Base-by-base conservation (phyloP, 2,329 filamentous ascomycete species). In the Monosporascus sp. region DNA sequence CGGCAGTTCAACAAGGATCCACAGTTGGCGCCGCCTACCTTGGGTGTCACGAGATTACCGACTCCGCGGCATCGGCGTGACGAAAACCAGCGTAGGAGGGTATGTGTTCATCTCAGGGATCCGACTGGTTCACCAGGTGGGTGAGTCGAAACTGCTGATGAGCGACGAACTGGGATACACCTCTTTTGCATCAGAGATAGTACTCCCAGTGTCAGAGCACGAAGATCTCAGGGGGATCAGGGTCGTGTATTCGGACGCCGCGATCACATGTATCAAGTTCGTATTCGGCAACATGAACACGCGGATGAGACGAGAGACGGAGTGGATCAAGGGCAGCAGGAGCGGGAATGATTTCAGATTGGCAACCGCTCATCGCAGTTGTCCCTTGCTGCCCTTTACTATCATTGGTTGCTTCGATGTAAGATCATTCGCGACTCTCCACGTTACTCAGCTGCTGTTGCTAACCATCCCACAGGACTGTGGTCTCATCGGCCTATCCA, bases 361-460 rank as follows among this genome's bases (percentile, higher is more conserved):
- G 14, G 35, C 38, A 24, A 17, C 31, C 37, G 22, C 31, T 38
- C 14, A 15, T 5, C 37, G 51, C 7, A 47, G 47, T 24, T 49
- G 11, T 31, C 38, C 37, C 22, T 45, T 38, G 51, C 25, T 35
- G 5, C 46, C 51, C 9, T 52, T 52, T 25, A 44, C 37, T 7
- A n/a, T 52, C 11, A 44, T 49, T 17, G 51, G 51, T 18, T 22
- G 25, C 14, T 49, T 52, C 24, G 46, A 52, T 38, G 51, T 49
- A 49, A 24, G 46, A 17, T 38, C 3, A 17, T 15, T 18, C 15
- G 5, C 9, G 17, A 4, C 14, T 24, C 20, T 49, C 27, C 17
- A 5, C 18, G 7, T n/a, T 11, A 49, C 36, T n/a, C 5, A n/a
- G 36, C 17, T 15, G 17, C 35, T 38, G 27, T 49, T 27, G 14